Conservation (phyloP, 345 rosid genomes). For the Syzygium aqueum region DNA sequence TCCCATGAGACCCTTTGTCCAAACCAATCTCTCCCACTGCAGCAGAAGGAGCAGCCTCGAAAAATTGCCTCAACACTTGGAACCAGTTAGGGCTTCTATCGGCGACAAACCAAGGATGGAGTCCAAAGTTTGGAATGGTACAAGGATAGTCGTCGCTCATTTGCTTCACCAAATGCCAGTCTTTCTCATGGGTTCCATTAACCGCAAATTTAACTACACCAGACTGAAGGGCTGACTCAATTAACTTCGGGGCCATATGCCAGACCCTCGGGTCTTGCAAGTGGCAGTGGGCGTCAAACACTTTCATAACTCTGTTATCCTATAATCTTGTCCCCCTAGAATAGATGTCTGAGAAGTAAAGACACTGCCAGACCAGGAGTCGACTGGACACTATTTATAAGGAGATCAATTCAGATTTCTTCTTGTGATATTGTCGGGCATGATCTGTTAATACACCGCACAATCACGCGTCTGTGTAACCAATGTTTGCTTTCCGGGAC, state of each 20-base stretch:
- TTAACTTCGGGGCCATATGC: slow-evolving; percentile 47
- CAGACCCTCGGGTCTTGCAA: slow-evolving; percentile 88
- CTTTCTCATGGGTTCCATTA: slow-evolving; percentile 85
- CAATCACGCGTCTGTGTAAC: not conserved
- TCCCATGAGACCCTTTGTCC: slow-evolving; percentile 86
- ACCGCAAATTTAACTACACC: slow-evolving; percentile 69
- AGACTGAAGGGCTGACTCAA: slow-evolving; percentile 43
- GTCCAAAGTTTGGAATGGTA: slow-evolving; percentile 83
- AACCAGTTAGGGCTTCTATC: slow-evolving; percentile 81
- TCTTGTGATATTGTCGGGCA: not conserved
- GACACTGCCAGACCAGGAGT: not conserved
- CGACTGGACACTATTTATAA: not conserved
- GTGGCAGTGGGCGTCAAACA: slow-evolving; percentile 96
- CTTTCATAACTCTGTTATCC: slow-evolving; percentile 22
- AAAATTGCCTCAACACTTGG: slow-evolving; percentile 46
- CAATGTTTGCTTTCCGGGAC: not conserved
- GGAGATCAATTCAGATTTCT: not conserved
- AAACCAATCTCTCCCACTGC: slow-evolving; percentile 98
- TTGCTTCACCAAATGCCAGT: slow-evolving; percentile 75
- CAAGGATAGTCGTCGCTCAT: slow-evolving; percentile 55
- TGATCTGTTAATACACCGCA: not conserved
- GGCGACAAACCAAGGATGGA: slow-evolving; percentile 84
- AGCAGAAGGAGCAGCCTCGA: slow-evolving; percentile 69
- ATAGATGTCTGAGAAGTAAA: not conserved
- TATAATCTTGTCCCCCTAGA: not conserved